phyloP scores from a whole-genome alignment of 2,329 filamentous ascomycete species.

The Parascedosporium putredinis region DNA sequence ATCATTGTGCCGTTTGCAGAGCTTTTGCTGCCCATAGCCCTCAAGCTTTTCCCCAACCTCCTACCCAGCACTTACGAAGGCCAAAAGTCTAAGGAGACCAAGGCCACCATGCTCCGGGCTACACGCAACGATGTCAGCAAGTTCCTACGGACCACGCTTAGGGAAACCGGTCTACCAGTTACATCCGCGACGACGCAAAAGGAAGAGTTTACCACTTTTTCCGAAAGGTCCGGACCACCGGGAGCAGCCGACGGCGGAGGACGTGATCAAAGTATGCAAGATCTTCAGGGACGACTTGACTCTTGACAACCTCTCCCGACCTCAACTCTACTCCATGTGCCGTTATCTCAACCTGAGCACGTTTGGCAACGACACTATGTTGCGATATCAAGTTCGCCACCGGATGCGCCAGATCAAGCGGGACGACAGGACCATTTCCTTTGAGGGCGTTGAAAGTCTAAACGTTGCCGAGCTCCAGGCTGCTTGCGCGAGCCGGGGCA shows the following conservation, averaged over 20 bases:
- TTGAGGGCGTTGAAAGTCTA: conserved; percentile 84
- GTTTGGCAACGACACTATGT: conserved; percentile 95
- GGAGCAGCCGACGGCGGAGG: conserved; percentile 79
- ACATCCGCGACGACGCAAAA: conserved; percentile 75
- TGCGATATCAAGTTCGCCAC: conserved; percentile 92
- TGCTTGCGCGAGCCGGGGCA: conserved; percentile 82
- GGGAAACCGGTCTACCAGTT: conserved; percentile 85
- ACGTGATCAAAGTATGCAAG: conserved; percentile 98
- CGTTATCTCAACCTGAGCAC: conserved; percentile 97
- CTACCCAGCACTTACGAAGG: conserved; percentile 95
- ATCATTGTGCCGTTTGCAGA: conserved; percentile 95
- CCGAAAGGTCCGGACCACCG: conserved; percentile 86
- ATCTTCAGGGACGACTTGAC: conserved; percentile 97
- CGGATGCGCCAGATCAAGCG: conserved; percentile 99
- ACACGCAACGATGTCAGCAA: conserved; percentile 89
- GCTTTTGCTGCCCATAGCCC: conserved; percentile 77
- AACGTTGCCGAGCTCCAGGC: conserved; percentile 90
- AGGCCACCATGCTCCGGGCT: conserved; percentile 68
- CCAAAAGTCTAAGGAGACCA: conserved; percentile 80
- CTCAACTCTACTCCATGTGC: conserved; percentile 95
- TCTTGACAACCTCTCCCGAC: conserved; percentile 89
- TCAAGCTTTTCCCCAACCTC: conserved; percentile 94
- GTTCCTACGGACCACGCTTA: conserved; percentile 80
- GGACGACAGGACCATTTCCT: conserved; percentile 88
- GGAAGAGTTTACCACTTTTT: conserved; percentile 96